Evolutionary conservation across 2,329 filamentous ascomycete species (phyloP), one percentile per base, ranked within the genome.

Genomic region (Trichophaea hybrida): DNA sequence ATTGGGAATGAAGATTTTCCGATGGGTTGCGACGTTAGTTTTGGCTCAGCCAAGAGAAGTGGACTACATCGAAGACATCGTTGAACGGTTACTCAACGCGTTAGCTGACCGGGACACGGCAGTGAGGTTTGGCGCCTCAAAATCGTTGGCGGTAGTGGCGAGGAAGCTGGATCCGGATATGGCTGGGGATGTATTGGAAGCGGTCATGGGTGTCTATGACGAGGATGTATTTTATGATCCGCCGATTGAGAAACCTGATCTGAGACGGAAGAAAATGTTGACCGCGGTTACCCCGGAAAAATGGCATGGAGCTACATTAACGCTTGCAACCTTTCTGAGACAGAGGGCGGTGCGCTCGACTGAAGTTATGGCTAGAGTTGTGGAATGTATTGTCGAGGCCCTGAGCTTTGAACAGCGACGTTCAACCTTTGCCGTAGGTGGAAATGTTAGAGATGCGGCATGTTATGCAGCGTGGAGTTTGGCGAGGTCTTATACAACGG

Each of bases 381-480:
- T 66, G 6, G 59, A 59, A 24, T 64, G 64, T 32, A 67, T 68
- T 5, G 53, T 94, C 0, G 79, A 86, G 7, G 90, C 88, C 0
- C 76, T 97, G 32, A 82, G 83, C 0, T 98, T 97, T 69, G 90
- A 98, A 71, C 88, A 95, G 69, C 80, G 90, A 60, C 64, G 67
- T n/a, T 86, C 85, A 50, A 80, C 88, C 0, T 88, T 88, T 2
- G 91, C 93, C 2, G 77, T 91, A 8, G 93, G 93, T 1, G 85
- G 87, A 1, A 95, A 94, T 67, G 90, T 98, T 13, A 82, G 93
- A 51, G 93, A 98, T 74, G 91, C 93, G 10, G 88, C 93, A 2
- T 96, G 90, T 70, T 98, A 97, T 70, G 93, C 93, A 5, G 84
- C 97, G 31, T 98, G 93, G 93, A 86, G 90, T 1, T 72, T 97